Percentiles rank a stretch among this genome's conserved stretches.
phyloP scores from a whole-genome alignment of 2,329 filamentous ascomycete genomes.

The Chaetomiaceae sp. region DNA sequence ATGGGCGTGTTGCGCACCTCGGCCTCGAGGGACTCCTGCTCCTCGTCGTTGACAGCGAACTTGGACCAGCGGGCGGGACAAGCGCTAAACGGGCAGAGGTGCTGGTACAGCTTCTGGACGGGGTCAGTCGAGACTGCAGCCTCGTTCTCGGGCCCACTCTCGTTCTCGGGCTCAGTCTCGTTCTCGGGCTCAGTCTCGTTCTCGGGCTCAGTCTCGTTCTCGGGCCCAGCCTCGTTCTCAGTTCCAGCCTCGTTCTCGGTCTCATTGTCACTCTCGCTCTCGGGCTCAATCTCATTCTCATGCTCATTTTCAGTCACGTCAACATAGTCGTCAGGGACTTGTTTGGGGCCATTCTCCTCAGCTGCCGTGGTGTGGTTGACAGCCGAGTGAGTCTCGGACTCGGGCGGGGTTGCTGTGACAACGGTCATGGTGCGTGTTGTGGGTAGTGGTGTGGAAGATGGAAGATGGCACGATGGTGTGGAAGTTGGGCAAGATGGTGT shows the following conservation, averaged over 20 bases:
- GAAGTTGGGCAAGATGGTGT: no score
- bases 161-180: no score
- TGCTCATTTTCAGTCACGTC: no score
- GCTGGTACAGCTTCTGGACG: conserved; percentile 21
- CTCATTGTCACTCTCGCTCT: not conserved
- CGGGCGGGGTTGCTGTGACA: not conserved
- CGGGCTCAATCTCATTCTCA: not conserved
- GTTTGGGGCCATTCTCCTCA: not conserved
- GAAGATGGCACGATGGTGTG: no score
- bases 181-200: no score
- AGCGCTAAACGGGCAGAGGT: conserved; percentile 22
- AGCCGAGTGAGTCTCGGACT: not conserved
- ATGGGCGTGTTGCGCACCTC: conserved; percentile 28
- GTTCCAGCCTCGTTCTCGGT: not conserved
- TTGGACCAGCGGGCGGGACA: conserved; percentile 31
- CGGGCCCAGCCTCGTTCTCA: not conserved
- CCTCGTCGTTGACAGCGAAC: conserved; percentile 28
- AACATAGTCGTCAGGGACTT: no score
- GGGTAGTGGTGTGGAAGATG: no score
- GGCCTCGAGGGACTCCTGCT: conserved; percentile 24
- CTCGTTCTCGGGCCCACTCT: no score
- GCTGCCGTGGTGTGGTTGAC: not conserved
- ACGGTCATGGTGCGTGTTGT: not conserved
- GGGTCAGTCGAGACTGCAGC: not conserved
- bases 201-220: no score